These are phyloP conservation scores for Ascochyta lentis DNA, from an alignment of 2,329 filamentous ascomycete species.

Conservation along the genomic window DNA sequence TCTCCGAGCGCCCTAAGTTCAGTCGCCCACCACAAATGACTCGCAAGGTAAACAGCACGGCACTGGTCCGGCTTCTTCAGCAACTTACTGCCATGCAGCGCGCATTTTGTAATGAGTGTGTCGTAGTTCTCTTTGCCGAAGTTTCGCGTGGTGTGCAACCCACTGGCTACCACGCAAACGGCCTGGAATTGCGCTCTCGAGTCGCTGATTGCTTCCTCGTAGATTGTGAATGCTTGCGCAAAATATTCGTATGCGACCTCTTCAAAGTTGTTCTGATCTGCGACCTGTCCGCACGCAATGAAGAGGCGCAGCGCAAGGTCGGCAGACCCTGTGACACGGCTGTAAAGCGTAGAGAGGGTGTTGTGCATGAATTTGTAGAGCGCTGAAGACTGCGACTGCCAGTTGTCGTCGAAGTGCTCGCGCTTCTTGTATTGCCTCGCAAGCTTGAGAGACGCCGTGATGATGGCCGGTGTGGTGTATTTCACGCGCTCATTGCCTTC, in stretches of 20 bases:
- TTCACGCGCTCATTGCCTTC: constrained; percentile 96
- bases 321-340: constrained; percentile 82
- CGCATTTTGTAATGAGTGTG: constrained; percentile 96
- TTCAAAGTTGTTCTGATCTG: constrained; percentile 89
- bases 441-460: constrained; percentile 88
- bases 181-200: constrained; percentile 97
- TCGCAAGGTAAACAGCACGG: constrained; percentile 92
- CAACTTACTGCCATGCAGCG: constrained; percentile 93
- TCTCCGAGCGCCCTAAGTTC: constrained; percentile 79
- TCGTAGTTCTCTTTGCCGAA: constrained; percentile 99
- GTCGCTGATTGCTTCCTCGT: constrained; percentile 95
- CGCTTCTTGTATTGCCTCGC: constrained; percentile 87
- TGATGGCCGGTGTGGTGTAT: constrained; percentile 90
- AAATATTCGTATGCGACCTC: constrained; percentile 99
- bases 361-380: constrained; percentile 97
- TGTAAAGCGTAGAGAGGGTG: constrained; percentile 83
- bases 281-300: constrained; percentile 88
- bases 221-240: constrained; percentile 96
- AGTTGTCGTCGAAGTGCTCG: constrained; percentile 84
- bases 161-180: constrained; percentile 90
- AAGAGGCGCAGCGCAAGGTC: constrained; percentile 91
- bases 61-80: constrained; percentile 98
- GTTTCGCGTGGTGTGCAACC: constrained; percentile 84
- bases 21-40: constrained; percentile 97
- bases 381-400: constrained; percentile 75